phyloP scores from a whole-genome alignment of 2,329 filamentous ascomycete species.

The Fusarium gaditjirri region DNA sequence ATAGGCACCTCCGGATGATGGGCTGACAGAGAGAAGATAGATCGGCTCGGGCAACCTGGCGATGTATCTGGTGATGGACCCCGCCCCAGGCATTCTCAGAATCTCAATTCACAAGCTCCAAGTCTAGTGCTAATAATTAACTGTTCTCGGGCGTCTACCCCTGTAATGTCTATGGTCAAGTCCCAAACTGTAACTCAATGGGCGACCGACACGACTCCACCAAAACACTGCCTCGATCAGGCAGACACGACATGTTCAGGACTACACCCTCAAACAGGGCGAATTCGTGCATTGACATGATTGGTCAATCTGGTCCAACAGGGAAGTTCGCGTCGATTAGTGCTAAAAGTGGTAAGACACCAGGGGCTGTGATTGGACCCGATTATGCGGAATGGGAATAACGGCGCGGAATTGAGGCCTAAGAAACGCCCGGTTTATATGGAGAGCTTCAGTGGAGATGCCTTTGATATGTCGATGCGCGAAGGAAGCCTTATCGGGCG shows the following conservation, averaged over 20 bases:
- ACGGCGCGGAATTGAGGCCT: neutral
- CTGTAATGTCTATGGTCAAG: neutral
- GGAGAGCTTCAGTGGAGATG: neutral
- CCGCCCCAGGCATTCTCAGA: constrained; percentile 2
- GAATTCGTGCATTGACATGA: neutral
- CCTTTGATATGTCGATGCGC: neutral
- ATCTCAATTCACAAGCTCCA: neutral
- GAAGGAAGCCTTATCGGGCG: neutral
- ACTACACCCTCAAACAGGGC: constrained; percentile 5
- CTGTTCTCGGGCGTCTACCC: neutral
- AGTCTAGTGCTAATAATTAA: neutral
- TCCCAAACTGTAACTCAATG: neutral
- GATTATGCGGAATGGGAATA: neutral
- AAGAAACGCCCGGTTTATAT: neutral
- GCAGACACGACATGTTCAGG: constrained; percentile 2
- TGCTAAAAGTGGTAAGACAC: neutral
- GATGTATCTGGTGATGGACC: neutral
- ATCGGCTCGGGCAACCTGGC: neutral
- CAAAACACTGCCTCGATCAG: constrained; percentile 7
- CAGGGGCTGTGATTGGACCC: neutral
- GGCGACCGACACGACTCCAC: neutral
- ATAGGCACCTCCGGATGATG: neutral
- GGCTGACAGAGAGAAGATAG: neutral
- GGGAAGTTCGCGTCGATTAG: neutral
- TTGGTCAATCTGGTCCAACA: neutral